Conservation (phyloP, 345 rosid species). For the Euphorbia peplus region DNA sequence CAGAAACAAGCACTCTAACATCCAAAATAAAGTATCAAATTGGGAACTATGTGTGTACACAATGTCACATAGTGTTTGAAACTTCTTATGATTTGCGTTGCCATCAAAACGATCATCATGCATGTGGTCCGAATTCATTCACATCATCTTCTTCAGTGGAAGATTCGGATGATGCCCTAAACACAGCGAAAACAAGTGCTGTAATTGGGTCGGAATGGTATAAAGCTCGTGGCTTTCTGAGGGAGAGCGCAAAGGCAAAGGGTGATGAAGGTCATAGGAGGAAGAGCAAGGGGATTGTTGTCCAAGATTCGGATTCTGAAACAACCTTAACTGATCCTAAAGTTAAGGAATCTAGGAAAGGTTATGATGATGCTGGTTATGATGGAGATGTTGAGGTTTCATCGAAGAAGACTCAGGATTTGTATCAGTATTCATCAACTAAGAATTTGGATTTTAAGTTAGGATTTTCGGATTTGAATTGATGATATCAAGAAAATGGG, state of each 20-base stretch:
- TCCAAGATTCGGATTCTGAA: background rate
- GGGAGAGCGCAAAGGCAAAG: background rate
- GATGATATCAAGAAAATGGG: no score
- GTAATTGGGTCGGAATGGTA: no score
- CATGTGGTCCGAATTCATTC: background rate
- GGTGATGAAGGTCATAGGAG: background rate
- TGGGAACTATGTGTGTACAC: background rate
- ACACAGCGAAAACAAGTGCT: no score
- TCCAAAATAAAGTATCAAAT: background rate
- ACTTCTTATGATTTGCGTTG: background rate
- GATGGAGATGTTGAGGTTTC: background rate
- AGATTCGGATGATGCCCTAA: no score
- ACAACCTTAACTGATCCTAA: background rate
- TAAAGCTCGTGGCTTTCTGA: background rate
- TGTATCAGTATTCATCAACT: background rate
- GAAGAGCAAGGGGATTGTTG: background rate
- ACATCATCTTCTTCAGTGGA: background rate
- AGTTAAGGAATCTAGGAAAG: no score
- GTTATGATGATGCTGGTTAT: background rate
- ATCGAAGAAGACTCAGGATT: background rate
- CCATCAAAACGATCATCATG: conserved; percentile 4
- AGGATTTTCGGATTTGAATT: no score
- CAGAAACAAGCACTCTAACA: background rate
- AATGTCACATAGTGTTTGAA: background rate
- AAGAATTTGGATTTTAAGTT: no score